These are phyloP conservation scores for Colletotrichum simmondsii DNA, from an alignment of 2,329 filamentous ascomycete species.

Conservation along the genomic window DNA sequence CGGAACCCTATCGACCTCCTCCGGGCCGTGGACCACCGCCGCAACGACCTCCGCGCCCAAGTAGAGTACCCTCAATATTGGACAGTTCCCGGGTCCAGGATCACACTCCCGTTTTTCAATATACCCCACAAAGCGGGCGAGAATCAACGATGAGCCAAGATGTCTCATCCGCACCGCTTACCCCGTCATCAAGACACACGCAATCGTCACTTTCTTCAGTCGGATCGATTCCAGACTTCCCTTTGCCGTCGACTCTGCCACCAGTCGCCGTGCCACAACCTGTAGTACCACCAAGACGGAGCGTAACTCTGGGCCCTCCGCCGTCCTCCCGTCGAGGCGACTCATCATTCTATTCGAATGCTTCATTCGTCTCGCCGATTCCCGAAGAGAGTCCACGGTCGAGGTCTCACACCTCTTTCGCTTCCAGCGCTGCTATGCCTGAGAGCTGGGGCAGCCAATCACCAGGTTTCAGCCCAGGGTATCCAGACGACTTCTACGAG, in stretches of 20 bases:
- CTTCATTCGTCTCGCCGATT: constrained; percentile 79
- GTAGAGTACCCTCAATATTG: constrained; percentile 67
- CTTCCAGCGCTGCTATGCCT: constrained; percentile 79
- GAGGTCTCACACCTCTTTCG: constrained; percentile 72
- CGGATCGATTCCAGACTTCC: constrained; percentile 70
- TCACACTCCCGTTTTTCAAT: constrained; percentile 64
- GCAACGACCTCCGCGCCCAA: constrained; percentile 69
- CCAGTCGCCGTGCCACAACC: constrained; percentile 32
- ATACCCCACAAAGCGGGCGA: constrained; percentile 49
- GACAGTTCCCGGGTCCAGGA: constrained; percentile 67
- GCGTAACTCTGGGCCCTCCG: constrained; percentile 67
- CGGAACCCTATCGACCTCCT: constrained; percentile 61
- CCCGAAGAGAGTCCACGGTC: constrained; percentile 74
- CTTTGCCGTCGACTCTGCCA: constrained; percentile 51
- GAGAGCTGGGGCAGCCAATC: constrained; percentile 70
- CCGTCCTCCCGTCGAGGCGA: constrained; percentile 69
- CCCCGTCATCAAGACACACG: constrained; percentile 61
- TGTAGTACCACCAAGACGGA: constrained; percentile 54
- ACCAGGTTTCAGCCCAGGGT: constrained; percentile 54
- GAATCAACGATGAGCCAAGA: constrained; percentile 49
- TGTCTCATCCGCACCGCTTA: constrained; percentile 55
- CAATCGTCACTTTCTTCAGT: constrained; percentile 64
- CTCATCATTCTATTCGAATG: constrained; percentile 73
- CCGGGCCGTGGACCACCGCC: constrained; percentile 63
- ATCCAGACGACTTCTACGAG: constrained; percentile 62